A percentile compares a stretch with the other conserved stretches of the same genome.
Evolutionary conservation across 2,329 filamentous ascomycete species (phyloP).

Genomic region (Penicillium sp.): DNA sequence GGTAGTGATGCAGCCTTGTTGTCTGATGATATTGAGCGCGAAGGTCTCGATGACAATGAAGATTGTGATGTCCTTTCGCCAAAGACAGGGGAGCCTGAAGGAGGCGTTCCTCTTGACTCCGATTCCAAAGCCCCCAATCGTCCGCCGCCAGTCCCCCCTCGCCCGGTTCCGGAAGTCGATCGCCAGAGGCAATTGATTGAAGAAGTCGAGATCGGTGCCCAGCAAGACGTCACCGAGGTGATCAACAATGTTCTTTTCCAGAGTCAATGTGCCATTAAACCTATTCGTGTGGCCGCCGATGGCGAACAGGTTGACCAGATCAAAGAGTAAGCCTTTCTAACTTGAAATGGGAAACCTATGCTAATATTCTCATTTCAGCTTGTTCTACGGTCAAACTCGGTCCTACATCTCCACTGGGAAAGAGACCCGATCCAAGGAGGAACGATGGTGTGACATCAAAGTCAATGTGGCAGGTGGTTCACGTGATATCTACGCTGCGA

Average conservation of each 20-base stretch:
- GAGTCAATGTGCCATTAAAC: slow-evolving; percentile 80
- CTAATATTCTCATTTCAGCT: slow-evolving; percentile 29
- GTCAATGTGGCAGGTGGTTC: slow-evolving; percentile 58
- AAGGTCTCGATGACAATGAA: slow-evolving; percentile 33
- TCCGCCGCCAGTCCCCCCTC: slow-evolving; percentile 60
- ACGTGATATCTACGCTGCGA: slow-evolving; percentile 73
- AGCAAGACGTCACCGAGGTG: slow-evolving; percentile 95
- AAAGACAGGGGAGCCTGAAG: slow-evolving; percentile 5
- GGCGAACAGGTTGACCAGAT: slow-evolving; percentile 80
- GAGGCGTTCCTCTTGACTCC: slow-evolving; percentile 1
- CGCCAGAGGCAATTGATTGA: slow-evolving; percentile 42
- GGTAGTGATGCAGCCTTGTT: slow-evolving; percentile 40
- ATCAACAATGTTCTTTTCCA: slow-evolving; percentile 90
- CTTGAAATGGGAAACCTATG: slow-evolving; percentile 8
- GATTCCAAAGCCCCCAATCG: slow-evolving; percentile 41
- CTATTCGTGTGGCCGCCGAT: slow-evolving; percentile 62
- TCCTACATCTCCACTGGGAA: slow-evolving; percentile 48
- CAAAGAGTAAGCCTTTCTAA: slow-evolving; percentile 54
- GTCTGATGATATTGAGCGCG: slow-evolving; percentile 24
- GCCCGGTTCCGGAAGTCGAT: slow-evolving; percentile 41
- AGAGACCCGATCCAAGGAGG: slow-evolving; percentile 50
- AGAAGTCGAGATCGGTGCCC: slow-evolving; percentile 61
- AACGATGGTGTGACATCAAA: slow-evolving; percentile 62
- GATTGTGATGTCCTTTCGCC: slow-evolving; percentile 35
- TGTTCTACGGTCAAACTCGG: slow-evolving; percentile 51